Conservation (phyloP, 768 basidiomycete genomes). For the Termitomyces sp. region DNA sequence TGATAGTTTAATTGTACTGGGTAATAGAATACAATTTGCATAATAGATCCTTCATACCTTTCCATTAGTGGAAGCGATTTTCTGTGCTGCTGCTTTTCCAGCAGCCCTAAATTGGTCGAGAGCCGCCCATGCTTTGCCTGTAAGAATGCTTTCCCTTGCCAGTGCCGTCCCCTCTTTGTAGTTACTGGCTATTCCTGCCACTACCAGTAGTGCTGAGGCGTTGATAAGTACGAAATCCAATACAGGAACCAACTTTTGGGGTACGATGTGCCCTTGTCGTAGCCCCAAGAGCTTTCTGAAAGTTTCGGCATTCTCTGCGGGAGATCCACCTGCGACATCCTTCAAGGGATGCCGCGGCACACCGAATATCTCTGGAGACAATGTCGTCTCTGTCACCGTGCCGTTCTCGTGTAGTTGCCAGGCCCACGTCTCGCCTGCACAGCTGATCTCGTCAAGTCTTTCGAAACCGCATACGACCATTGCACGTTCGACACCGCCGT, state of each 20-base stretch:
- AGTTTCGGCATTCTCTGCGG: slow-evolving; percentile 74
- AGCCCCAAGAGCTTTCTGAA: slow-evolving; percentile 54
- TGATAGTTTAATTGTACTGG: neutral
- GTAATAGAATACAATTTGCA: neutral
- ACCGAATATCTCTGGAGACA: slow-evolving; percentile 77
- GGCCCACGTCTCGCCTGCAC: slow-evolving; percentile 83
- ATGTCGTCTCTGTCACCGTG: slow-evolving; percentile 48
- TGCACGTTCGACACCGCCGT: slow-evolving; percentile 78
- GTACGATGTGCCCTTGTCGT: slow-evolving; percentile 47
- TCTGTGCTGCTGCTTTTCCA: slow-evolving; percentile 24
- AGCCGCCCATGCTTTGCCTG: slow-evolving; percentile 56
- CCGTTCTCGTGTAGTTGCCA: slow-evolving; percentile 73
- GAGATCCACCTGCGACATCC: slow-evolving; percentile 65
- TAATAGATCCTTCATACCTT: neutral
- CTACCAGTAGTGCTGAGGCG: slow-evolving; percentile 71
- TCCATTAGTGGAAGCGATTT: neutral
- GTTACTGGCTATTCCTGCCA: slow-evolving; percentile 37
- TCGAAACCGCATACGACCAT: slow-evolving; percentile 93
- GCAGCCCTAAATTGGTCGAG: slow-evolving; percentile 44
- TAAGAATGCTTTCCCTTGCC: slow-evolving; percentile 32
- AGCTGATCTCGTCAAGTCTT: slow-evolving; percentile 90
- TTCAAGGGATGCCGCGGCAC: slow-evolving; percentile 62
- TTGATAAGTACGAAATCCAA: slow-evolving; percentile 89
- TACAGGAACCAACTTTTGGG: slow-evolving; percentile 53
- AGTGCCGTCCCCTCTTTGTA: slow-evolving; percentile 67